phyloP scores from a whole-genome alignment of 2,329 filamentous ascomycete genomes.

The Fusarium mexicanum region DNA sequence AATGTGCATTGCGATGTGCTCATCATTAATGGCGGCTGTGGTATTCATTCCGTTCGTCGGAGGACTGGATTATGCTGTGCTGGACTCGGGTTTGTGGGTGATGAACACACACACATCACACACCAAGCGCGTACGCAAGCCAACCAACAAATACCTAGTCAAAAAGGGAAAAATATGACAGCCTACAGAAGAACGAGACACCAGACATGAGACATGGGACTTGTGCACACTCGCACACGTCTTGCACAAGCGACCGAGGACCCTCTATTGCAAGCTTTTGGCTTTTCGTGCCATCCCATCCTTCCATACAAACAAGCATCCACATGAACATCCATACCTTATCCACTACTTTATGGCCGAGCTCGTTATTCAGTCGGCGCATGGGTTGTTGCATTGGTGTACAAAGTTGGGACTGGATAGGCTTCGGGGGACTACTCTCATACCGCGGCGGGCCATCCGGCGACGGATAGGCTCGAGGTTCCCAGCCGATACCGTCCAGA shows the following conservation, averaged over 20 bases:
- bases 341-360: slow-evolving; percentile 42
- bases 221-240: slow-evolving; percentile 33
- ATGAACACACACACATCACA: slow-evolving; percentile 23
- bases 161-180: not conserved
- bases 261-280: slow-evolving; percentile 22
- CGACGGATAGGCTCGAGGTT: slow-evolving; percentile 35
- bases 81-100: slow-evolving; percentile 9
- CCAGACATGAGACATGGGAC: slow-evolving; percentile 20
- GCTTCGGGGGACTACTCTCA: slow-evolving; percentile 38
- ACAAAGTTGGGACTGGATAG: slow-evolving; percentile 27
- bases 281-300: slow-evolving; percentile 23
- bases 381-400: slow-evolving; percentile 40
- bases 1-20: slow-evolving; percentile 35
- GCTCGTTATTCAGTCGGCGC: slow-evolving; percentile 44
- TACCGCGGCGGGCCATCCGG: slow-evolving; percentile 46
- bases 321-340: slow-evolving; percentile 33
- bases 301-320: slow-evolving; percentile 21
- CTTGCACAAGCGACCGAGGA: slow-evolving; percentile 35
- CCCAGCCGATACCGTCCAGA: slow-evolving; percentile 43
- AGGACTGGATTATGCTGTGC: slow-evolving; percentile 15
- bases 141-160: not conserved
- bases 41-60: slow-evolving; percentile 29
- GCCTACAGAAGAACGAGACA: slow-evolving; percentile 24
- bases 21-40: slow-evolving; percentile 31
- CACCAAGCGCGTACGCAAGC: slow-evolving; percentile 31